Percentiles rank a stretch among this genome's conserved stretches.
Conservation (phyloP, 768 basidiomycete genomes). For the Pleurotus eryngii region DNA sequence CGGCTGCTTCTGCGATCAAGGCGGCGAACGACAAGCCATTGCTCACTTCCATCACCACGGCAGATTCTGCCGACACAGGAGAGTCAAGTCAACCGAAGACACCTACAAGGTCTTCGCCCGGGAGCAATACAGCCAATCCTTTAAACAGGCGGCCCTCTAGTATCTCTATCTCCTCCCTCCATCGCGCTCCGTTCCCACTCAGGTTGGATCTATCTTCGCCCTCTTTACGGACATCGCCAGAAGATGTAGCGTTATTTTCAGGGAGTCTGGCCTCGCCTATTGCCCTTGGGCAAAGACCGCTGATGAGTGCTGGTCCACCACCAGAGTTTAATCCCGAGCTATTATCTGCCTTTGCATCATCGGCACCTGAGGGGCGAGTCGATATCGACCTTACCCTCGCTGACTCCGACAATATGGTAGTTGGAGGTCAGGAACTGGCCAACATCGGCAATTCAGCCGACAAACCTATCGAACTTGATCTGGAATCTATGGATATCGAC, state of each 20-base stretch:
- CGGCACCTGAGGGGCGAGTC: conserved; percentile 33
- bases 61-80: conserved; percentile 15
- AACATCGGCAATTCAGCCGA: conserved; percentile 65
- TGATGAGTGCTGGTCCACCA: conserved; percentile 47
- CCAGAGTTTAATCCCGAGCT: conserved; percentile 60
- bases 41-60: conserved; percentile 13
- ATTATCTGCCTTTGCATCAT: conserved; percentile 57
- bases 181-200: conserved; percentile 64
- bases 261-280: conserved; percentile 75
- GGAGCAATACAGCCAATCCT: conserved; percentile 22
- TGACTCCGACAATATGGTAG: conserved; percentile 23
- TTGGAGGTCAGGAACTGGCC: conserved; percentile 23
- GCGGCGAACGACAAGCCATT: conserved; percentile 3
- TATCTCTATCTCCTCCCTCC: conserved; percentile 78
- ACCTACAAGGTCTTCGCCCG: conserved; percentile 11
- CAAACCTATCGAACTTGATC: conserved; percentile 78
- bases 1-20: conserved; percentile 27
- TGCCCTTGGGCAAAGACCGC: conserved; percentile 77
- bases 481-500: conserved; percentile 67
- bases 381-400: conserved; percentile 63
- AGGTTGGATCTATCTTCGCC: conserved; percentile 82
- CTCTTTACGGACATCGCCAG: conserved; percentile 60
- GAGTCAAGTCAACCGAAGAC: conserved; percentile 22
- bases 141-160: conserved; percentile 65
- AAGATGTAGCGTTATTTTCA: conserved; percentile 55